Evolutionary conservation across 345 rosid species (phyloP).

Genomic region (Xanthoceras sorbifolium): DNA sequence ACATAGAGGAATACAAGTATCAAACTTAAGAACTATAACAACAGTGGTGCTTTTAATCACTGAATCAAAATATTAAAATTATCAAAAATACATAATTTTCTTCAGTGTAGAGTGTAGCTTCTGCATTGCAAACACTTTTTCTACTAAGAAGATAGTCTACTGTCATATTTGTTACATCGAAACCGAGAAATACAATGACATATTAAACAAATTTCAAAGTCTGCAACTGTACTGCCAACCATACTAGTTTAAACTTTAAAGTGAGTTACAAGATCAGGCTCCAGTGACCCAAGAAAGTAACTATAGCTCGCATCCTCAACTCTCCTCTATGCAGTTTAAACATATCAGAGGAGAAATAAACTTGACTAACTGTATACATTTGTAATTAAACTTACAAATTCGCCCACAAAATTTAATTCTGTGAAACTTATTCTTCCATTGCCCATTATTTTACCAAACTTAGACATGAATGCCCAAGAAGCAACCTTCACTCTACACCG

Average conservation of each 20-base stretch:
- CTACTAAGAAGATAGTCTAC: no score
- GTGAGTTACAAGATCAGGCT: not conserved
- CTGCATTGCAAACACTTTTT: not conserved
- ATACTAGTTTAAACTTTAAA: not conserved
- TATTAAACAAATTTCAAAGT: not conserved
- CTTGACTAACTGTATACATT: not conserved
- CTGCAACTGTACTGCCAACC: not conserved
- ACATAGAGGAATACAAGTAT: not conserved
- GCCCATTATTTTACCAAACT: not conserved
- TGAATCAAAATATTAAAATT: not conserved
- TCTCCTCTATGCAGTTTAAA: not conserved
- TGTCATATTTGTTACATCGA: not conserved
- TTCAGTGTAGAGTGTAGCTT: not conserved
- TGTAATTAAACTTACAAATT: not conserved
- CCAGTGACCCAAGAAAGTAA: not conserved
- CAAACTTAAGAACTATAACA: conserved; percentile 6
- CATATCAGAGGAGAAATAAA: not conserved
- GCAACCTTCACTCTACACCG: not conserved
- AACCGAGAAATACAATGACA: not conserved
- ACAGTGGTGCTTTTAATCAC: not conserved
- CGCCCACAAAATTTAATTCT: not conserved
- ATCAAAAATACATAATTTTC: not conserved
- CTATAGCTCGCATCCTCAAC: not conserved
- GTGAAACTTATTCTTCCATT: not conserved
- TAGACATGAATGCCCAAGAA: not conserved